phyloP scores from a whole-genome alignment of 345 rosid species.

The Populus alba region DNA sequence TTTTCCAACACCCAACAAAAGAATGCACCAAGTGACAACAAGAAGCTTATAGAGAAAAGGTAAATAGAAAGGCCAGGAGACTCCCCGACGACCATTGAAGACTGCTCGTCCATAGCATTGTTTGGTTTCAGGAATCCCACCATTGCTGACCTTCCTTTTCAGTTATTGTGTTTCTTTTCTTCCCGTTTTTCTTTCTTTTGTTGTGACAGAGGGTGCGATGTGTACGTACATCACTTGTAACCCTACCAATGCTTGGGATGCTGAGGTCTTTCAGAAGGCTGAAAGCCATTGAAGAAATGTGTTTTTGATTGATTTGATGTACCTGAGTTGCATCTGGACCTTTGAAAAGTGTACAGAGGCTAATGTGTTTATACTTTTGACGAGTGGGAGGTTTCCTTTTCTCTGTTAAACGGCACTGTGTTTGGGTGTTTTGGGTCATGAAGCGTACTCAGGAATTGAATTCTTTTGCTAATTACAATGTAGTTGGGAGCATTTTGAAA shows the following conservation, averaged over 20 bases:
- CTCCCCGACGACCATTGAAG: conserved; percentile 4
- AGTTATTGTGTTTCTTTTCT: conserved; percentile 12
- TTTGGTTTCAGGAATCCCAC: conserved; percentile 28
- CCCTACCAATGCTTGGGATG: conserved; percentile 47
- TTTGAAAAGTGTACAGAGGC: conserved; percentile 29
- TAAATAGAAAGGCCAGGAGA: conserved; percentile 31
- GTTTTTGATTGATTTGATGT: conserved; percentile 44
- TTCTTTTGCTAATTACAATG: no score
- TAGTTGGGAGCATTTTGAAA: no score
- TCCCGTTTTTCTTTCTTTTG: conserved; percentile 5
- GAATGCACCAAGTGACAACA: conserved; percentile 14
- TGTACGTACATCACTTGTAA: conserved; percentile 14
- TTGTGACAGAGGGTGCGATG: conserved; percentile 15
- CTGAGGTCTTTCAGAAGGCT: conserved; percentile 58
- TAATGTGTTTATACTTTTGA: conserved; percentile 32
- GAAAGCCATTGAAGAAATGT: conserved; percentile 45
- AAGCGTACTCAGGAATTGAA: no score
- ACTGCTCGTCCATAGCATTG: conserved; percentile 28
- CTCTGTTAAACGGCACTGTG: no score
- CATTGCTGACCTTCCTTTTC: conserved; percentile 1
- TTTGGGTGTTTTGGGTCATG: no score
- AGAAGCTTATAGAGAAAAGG: conserved; percentile 22
- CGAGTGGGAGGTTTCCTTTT: conserved; percentile 20
- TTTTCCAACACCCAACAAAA: conserved; percentile 24
- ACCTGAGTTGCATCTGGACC: conserved; percentile 39